Base-by-base conservation (phyloP, 1,284 basidiomycete genomes). In the Bjerkandera adusta region DNA sequence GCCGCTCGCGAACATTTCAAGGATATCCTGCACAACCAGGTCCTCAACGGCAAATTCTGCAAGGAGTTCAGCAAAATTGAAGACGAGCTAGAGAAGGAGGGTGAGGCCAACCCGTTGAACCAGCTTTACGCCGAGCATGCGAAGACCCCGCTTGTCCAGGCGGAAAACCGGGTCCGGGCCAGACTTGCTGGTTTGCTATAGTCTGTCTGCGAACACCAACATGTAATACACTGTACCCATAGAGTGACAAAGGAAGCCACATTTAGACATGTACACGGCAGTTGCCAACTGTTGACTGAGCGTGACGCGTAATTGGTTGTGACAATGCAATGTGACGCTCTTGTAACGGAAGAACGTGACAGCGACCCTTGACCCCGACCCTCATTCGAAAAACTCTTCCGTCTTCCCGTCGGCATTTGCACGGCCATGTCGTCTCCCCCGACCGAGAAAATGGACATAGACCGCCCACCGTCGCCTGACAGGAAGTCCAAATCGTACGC, bases 401-500 rank as follows among this genome's bases (percentile, higher is more conserved):
- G 40, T 15, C 13, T 13, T 8, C 22, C 16, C 7, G 48, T 24
- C 25, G 26, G n/a, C n/a, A n/a, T n/a, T n/a, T n/a, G n/a, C n/a
- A n/a, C n/a, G n/a, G 40, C 15, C 29, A 72, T 74, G 72, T 71
- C 71, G 30, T 68, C 68, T 20, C 56, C 61, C 34, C 10, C 45
- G n/a, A 72, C 67, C 56, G 69, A 64, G 20, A 76, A 72, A 67
- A 82, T 87, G 77, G 81, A 83, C 40, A 68, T 81, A 24, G 85
- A 85, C 55, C 49, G 50, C 27, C 50, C 52, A n/a, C 68, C 64
- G 53, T 82, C 83, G 40, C 79, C 80, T 18, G 77, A 76, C 60
- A 56, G 58, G 40, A 56, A 55, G 36, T 77, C 72, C 51, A 84
- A 77, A 60, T 85, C 82, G 85, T 87, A 60, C 55, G 82, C 64